Evolutionary conservation across 1,139 yeast species (phyloP).

Genomic region (Oligophagozyma castellii): DNA sequence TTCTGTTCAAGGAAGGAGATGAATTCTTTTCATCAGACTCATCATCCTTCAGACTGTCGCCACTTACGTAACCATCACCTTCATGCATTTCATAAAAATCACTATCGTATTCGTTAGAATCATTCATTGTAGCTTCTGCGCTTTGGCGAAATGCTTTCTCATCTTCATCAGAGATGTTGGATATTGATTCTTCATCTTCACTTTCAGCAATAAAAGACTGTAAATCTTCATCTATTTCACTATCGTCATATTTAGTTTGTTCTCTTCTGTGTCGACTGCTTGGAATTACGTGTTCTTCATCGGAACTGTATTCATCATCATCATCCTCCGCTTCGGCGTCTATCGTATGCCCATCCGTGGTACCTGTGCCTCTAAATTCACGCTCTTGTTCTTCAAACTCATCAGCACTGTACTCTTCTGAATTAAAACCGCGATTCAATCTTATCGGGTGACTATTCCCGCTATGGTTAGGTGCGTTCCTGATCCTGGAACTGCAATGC

Average conservation of each 20-base stretch:
- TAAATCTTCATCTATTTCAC: conserved; percentile 2
- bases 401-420: conserved; percentile 20
- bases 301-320: conserved; percentile 4
- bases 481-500: conserved; percentile 13
- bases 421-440: conserved; percentile 6
- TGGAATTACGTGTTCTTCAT: conserved; percentile 2
- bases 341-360: conserved; percentile 3
- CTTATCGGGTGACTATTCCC: not conserved
- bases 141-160: too few relatives aligned
- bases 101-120: conserved; percentile 5
- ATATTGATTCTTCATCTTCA: conserved; percentile 4
- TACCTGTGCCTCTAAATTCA: conserved; percentile 11
- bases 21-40: conserved; percentile 3
- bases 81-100: conserved; percentile 15
- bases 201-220: conserved; percentile 1
- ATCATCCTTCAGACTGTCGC: conserved; percentile 14
- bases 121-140: conserved; percentile 1
- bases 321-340: conserved; percentile 5
- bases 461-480: conserved; percentile 5
- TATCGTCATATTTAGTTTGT: conserved; percentile 4
- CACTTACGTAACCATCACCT: conserved; percentile 17
- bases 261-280: not conserved
- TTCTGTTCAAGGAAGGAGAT: not conserved
- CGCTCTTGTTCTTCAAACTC: conserved; percentile 15
- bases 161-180: conserved; percentile 3